Evolutionary conservation across 768 basidiomycete genomes (phyloP).

Genomic region (Trametes maxima): DNA sequence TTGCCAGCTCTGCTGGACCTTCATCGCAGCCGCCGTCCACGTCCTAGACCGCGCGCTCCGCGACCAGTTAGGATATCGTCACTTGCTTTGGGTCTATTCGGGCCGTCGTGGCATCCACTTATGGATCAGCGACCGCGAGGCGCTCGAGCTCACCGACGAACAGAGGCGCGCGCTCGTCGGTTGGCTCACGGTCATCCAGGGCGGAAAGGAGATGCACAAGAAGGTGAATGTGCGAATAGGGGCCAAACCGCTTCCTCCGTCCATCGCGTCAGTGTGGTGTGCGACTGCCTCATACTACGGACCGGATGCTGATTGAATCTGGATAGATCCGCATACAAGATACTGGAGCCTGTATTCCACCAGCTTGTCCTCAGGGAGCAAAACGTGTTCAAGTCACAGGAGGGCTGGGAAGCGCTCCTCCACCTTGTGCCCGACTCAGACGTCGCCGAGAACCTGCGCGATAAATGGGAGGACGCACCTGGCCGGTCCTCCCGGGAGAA

Average conservation of each 20-base stretch:
- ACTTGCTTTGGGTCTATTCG: constrained; percentile 97
- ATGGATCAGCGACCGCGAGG: constrained; percentile 92
- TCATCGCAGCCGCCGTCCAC: constrained; percentile 89
- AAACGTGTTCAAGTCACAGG: constrained; percentile 71
- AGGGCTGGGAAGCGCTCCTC: constrained; percentile 76
- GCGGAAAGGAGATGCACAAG: constrained; percentile 79
- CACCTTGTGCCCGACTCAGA: constrained; percentile 69
- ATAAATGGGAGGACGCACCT: constrained; percentile 60
- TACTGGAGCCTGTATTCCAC: constrained; percentile 49
- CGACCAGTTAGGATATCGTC: constrained; percentile 88
- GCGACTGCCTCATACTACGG: background rate
- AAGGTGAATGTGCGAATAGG: constrained; percentile 71
- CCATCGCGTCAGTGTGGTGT: constrained; percentile 53
- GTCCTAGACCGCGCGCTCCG: constrained; percentile 80
- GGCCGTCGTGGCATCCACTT: constrained; percentile 98
- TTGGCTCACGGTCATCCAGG: constrained; percentile 82
- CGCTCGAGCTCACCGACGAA: constrained; percentile 89
- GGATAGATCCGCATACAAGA: constrained; percentile 17
- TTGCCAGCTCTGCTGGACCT: constrained; percentile 92
- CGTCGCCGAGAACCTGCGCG: constrained; percentile 49
- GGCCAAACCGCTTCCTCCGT: constrained; percentile 63
- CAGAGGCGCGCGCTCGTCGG: constrained; percentile 85
- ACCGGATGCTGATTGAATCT: background rate
- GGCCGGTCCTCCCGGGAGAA: constrained; percentile 63
- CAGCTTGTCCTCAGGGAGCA: constrained; percentile 80